Base-by-base conservation (phyloP, 1,139 yeast species). In the Debaryomyces coudertii region DNA sequence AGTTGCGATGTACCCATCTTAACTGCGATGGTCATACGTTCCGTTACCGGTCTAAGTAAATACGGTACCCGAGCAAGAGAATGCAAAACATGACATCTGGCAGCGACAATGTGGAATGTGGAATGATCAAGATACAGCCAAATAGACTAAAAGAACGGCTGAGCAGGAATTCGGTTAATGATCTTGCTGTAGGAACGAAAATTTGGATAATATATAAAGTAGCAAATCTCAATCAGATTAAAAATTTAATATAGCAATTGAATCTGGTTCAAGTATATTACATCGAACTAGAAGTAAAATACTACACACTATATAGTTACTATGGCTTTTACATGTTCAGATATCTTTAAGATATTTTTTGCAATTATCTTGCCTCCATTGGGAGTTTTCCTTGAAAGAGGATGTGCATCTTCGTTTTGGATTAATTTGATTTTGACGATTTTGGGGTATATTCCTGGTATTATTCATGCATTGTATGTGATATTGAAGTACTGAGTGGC, bases 291-390 rank as follows among this genome's bases (percentile, higher is more conserved):
- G 4, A 20, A 20, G 14, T 14, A 33, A 9, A 33, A 33, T 16
- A 30, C 23, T 16, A 35, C n/a, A 35, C 12, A 35, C 29, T 35
- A 22, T 28, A 35, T 9, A 36, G 11, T 16, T 42, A 62, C 37
- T 44, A 78, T 79, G 83, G 79, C 83, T 36, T 53, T 77, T 51
- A 78, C 83, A 44, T 74, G 75, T 58, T 62, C 81, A 16, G 85
- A 80, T 64, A 81, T 84, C 54, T 57, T 84, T 59, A 84, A 85
- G 68, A 70, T 85, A 57, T 70, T 83, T 47, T 63, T 75, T 54
- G 90, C 90, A 24, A 60, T 85, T 58, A 65, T 86, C 55, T 69
- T 85, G 52, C 92, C 92, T 42, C 92, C 92, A 46, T 67, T 86
- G 51, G 92, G 90, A 51, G 93, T 86, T 14, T 83, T 84, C 66